Evolutionary conservation across 2,329 filamentous ascomycete species (phyloP), one percentile per base, ranked within the genome.

Genomic region (Cladosporium sp.): DNA sequence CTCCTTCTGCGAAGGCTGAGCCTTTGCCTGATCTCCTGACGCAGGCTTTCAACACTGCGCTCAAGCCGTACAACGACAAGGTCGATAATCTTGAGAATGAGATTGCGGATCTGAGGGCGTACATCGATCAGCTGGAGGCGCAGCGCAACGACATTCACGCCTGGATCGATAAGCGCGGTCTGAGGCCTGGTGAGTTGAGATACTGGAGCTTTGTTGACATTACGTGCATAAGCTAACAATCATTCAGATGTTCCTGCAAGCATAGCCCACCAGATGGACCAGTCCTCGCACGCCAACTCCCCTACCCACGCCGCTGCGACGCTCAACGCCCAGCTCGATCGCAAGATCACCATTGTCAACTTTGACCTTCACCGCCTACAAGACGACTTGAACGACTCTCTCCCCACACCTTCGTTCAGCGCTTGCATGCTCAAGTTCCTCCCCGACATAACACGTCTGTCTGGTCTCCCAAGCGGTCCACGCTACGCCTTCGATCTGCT

Each of bases 291-390:
- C 69, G 55, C 67, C 12, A 70, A 69, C 28, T 75, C 74, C 29
- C 75, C 76, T 2, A 79, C 82, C 23, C 80, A 82, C 67, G 81
- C 81, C 26, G 82, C 83, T 37, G 75, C 78, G 37, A 83, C 82
- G 1, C 80, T 85, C 67, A 84, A 84, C 72, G 82, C 82, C n/a
- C 83, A 85, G 72, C 81, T 85, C 67, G 83, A 85, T 74, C 83
- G 83, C 79, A 85, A 85, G 71, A 85, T 85, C 76, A 85, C 83
- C 44, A 84, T 85, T 64, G 82, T 85, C 64, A 85, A 85, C 77
- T 84, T 84, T 72, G 83, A 85, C 72, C 81, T 85, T 3, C 83
- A 85, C 77, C 81, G 83, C 61, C 78, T 85, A 56, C 83, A 85
- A 73, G 83, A 85, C 74, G 82, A 84, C 70, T 79, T 85, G 69